Percentiles rank a stretch among this genome's conserved stretches.
Evolutionary conservation across 192 early-diverging fungal genomes (phyloP).

Genomic region (Dispira parvispora): DNA sequence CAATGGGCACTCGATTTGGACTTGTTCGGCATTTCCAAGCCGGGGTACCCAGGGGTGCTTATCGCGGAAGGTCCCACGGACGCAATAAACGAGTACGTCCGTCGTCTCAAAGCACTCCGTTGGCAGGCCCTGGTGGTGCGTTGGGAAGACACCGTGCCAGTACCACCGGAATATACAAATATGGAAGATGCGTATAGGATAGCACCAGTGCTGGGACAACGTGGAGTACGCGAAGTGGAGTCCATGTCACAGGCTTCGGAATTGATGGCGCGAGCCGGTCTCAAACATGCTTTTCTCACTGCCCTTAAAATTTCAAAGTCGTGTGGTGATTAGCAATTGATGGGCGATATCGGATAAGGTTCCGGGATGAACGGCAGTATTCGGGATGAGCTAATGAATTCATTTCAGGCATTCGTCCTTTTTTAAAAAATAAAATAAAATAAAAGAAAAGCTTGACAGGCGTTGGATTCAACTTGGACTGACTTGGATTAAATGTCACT

Average conservation of each 20-base stretch:
- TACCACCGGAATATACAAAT: background rate
- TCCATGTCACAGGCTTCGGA: background rate
- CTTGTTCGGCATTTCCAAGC: constrained; percentile 1
- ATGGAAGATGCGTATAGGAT: background rate
- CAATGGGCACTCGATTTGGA: background rate
- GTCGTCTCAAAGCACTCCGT: background rate
- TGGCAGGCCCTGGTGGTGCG: background rate
- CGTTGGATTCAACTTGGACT: too few relatives aligned
- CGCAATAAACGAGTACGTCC: background rate
- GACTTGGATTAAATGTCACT: too few relatives aligned
- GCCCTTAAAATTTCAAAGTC: too few relatives aligned
- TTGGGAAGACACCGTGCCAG: background rate
- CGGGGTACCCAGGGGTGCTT: background rate
- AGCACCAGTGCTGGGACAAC: background rate
- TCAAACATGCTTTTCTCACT: too few relatives aligned
- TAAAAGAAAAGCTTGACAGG: too few relatives aligned
- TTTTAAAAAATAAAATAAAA: too few relatives aligned
- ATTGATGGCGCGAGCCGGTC: too few relatives aligned
- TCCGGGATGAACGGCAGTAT: background rate
- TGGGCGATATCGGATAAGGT: too few relatives aligned
- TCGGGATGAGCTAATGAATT: too few relatives aligned
- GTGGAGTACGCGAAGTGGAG: background rate
- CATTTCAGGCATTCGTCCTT: too few relatives aligned
- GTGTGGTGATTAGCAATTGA: too few relatives aligned
- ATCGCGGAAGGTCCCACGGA: background rate